Conservation (phyloP, 1,139 yeast species). For the Pichia sp. region DNA sequence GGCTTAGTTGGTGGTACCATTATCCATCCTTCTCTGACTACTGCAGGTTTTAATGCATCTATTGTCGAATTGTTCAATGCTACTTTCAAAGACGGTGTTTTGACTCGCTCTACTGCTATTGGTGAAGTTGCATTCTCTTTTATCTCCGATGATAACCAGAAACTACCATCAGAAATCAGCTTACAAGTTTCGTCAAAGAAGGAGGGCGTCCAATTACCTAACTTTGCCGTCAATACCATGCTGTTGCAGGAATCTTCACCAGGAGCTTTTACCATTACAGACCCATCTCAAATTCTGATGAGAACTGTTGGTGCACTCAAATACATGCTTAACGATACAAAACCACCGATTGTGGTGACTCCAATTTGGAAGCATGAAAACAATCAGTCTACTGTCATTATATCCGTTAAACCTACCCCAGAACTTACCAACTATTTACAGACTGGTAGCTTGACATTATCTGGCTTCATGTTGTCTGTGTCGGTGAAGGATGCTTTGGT, state of each 20-base stretch:
- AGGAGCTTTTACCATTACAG: slow-evolving; percentile 29
- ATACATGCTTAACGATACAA: slow-evolving; percentile 45
- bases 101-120: slow-evolving; percentile 51
- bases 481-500: slow-evolving; percentile 40
- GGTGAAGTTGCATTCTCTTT: slow-evolving; percentile 80
- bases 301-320: slow-evolving; percentile 72
- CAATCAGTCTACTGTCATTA: slow-evolving; percentile 77
- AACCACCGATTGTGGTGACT: slow-evolving; percentile 62
- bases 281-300: slow-evolving; percentile 29
- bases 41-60: slow-evolving; percentile 67
- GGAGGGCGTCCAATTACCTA: slow-evolving; percentile 24
- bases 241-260: slow-evolving; percentile 32
- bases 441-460: slow-evolving; percentile 30
- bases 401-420: slow-evolving; percentile 58
- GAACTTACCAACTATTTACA: slow-evolving; percentile 35
- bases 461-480: slow-evolving; percentile 64
- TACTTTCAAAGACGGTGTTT: slow-evolving; percentile 56
- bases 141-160: slow-evolving; percentile 27
- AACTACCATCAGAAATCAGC: slow-evolving; percentile 24
- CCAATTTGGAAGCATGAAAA: slow-evolving; percentile 89
- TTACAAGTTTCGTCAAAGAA: slow-evolving; percentile 23
- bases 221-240: slow-evolving; percentile 36
- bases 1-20: slow-evolving; percentile 27
- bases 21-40: slow-evolving; percentile 47
- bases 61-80: slow-evolving; percentile 80